A percentile compares a stretch with the other conserved stretches of the same genome.
Evolutionary conservation across 1,139 yeast species (phyloP).

Genomic region (Kodamaea plutei): DNA sequence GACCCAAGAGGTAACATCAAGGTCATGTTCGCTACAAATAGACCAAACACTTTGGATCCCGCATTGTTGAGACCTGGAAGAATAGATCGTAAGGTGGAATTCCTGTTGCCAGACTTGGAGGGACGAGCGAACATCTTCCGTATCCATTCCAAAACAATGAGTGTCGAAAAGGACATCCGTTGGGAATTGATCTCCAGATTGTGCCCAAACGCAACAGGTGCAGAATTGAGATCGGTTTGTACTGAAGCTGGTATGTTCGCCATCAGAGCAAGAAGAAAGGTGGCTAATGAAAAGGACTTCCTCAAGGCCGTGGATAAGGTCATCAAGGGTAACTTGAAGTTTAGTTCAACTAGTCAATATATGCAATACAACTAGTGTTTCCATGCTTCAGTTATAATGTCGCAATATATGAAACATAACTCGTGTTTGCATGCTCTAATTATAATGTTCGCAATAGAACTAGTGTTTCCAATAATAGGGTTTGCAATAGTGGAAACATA

Average conservation of each 20-base stretch:
- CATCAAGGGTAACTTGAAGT: conserved; percentile 96
- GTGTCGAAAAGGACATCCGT: conserved; percentile 93
- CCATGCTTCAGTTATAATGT: no score
- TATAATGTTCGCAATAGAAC: no score
- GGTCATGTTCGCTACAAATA: conserved; percentile 98
- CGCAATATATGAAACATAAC: no score
- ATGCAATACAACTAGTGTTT: conserved; percentile 92
- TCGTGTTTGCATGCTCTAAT: no score
- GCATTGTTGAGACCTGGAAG: conserved; percentile 97
- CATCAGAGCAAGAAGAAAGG: conserved; percentile 95
- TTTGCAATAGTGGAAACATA: no score
- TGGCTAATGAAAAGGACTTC: conserved; percentile 96
- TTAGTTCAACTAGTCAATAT: conserved; percentile 93
- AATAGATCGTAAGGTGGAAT: conserved; percentile 96
- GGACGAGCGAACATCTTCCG: conserved; percentile 97
- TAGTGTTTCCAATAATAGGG: no score
- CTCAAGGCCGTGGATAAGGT: conserved; percentile 97
- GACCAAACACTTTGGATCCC: conserved; percentile 97
- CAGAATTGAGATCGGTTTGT: conserved; percentile 58
- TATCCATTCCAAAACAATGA: conserved; percentile 95
- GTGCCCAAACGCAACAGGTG: conserved; percentile 98
- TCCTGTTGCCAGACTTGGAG: conserved; percentile 91
- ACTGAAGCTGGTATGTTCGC: conserved; percentile 83
- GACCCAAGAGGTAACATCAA: conserved; percentile 98
- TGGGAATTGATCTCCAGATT: conserved; percentile 97